Base-by-base conservation (phyloP, 1,284 basidiomycete species). In the Coniferiporia weirii region DNA sequence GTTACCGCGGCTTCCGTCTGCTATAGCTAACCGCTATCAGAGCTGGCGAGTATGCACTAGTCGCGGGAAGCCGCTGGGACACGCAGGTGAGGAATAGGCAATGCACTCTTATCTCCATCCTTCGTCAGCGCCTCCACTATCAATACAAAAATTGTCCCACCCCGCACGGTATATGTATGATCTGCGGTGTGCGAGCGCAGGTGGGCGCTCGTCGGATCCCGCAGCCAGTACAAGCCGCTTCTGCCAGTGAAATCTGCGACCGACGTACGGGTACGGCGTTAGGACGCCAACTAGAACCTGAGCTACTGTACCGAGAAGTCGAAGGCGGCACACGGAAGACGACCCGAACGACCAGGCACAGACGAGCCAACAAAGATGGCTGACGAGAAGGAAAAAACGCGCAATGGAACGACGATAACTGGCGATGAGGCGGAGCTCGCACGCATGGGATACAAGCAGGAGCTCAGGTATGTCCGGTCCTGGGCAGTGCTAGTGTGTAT, bases 381-480 rank as follows among this genome's bases (percentile, higher is more conserved):
- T 3, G 17, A 19, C 44, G 12, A n/a, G n/a, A 46, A 46, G 6
- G 44, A 46, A 10, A 40, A 15, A 10, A 15, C 9, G 13, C 45
- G 32, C 32, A 49, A 50, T 43, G 57, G 52, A 4, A 59, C 57
- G 20, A 54, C 48, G 4, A 20, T 61, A 40, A 50, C 54, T 17
- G 64, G 61, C 17, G 85, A 88, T 66, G 85, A 87, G 70, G 80
- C 74, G 7, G 84, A 85, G 69, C 72, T 88, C 13, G 84, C 84
- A 43, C 74, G 83, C 56, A 85, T 89, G 84, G 86, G 86, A 8
- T 88, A 87, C 70, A 87, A 85, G 70, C 85, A 88, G 69, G 85
- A 88, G 68, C 72, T 89, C 40, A 83, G 78, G 83, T 85, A 63
- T 61, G 78, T 74, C 15, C n/a, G 53, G 17, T 27, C 27, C 27